Base-by-base conservation (phyloP, 257 asterid genomes). In the Fraxinus excelsior region DNA sequence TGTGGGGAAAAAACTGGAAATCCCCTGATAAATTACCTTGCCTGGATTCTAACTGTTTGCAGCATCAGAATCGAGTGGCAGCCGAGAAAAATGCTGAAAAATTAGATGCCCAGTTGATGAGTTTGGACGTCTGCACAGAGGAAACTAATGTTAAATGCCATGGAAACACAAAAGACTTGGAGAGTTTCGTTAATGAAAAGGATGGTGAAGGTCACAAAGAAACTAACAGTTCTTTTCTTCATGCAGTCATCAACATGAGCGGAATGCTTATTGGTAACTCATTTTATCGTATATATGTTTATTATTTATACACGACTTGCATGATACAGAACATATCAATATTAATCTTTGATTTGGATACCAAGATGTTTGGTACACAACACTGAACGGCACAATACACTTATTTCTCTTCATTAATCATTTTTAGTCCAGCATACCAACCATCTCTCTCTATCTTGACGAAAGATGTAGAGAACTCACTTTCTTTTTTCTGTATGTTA, bases 251-350 rank as follows among this genome's bases (percentile, higher is more conserved):
- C 84, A 90, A 92, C 84, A 90, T 90, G 97, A 73, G 85, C 74
- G 96, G 97, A 70, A 92, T 92, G 96, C 92, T 92, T 62, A 85
- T 90, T 81, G 94, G 96, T 90, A 80, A 40, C 7, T 72, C 7
- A 12, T 2, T 29, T 5, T 13, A 23, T 38, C 13, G 31, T 16
- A 8, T 9, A 31, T 32, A 18, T 70, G 18, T 0, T 26, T 35
- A 32, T 12, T 9, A 0, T 58, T n/a, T 64, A 10, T 21, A 53
- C 11, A 53, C 11, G 3, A 56, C 65, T 7, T n/a, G 25, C 2
- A n/a, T 56, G 7, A 56, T 12, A 56, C 28, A 56, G 12, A 56
- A 56, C n/a, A 2, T 18, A 51, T 51, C 5, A 19, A 49, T 49
- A 14, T 49, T 18, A 51, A 51, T 18, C 62, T 5, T 18, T 5